Conservation (phyloP, 805 yeast species). For the Wickerhamomyces tratensis region DNA sequence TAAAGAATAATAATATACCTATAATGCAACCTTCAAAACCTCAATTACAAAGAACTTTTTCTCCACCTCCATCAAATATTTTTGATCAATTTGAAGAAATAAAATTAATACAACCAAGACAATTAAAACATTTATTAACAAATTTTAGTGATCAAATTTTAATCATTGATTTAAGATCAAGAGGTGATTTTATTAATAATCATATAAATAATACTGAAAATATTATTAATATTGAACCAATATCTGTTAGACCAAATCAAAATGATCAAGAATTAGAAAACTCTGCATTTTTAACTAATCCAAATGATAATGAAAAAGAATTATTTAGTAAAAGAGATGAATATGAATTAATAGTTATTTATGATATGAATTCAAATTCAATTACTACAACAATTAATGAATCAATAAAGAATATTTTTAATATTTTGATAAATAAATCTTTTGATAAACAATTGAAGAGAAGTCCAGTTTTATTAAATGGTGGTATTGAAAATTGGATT, state of each 20-base stretch:
- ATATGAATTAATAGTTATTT: constrained; percentile 57
- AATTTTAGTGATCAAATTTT: constrained; percentile 25
- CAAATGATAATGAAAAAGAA: constrained; percentile 38
- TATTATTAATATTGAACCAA: constrained; percentile 71
- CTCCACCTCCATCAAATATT: not conserved
- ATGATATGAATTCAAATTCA: constrained; percentile 16
- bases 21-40: not conserved
- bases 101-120: constrained; percentile 2
- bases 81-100: not conserved
- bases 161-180: constrained; percentile 64
- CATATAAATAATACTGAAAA: constrained; percentile 50
- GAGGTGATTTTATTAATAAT: constrained; percentile 45
- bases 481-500: constrained; percentile 45
- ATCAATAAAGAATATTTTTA: constrained; percentile 5
- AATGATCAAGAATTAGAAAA: constrained; percentile 61
- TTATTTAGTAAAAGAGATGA: constrained; percentile 41
- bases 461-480: constrained; percentile 36
- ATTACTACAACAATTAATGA: not conserved
- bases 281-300: constrained; percentile 44
- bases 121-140: constrained; percentile 6
- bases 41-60: not conserved
- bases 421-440: constrained; percentile 26
- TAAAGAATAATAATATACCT: too few relatives aligned
- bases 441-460: constrained; percentile 26
- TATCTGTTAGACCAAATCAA: constrained; percentile 37